A percentile compares a stretch with the other conserved stretches of the same genome.
phyloP scores from a whole-genome alignment of 768 basidiomycete species.

The Amanita polypyramis region DNA sequence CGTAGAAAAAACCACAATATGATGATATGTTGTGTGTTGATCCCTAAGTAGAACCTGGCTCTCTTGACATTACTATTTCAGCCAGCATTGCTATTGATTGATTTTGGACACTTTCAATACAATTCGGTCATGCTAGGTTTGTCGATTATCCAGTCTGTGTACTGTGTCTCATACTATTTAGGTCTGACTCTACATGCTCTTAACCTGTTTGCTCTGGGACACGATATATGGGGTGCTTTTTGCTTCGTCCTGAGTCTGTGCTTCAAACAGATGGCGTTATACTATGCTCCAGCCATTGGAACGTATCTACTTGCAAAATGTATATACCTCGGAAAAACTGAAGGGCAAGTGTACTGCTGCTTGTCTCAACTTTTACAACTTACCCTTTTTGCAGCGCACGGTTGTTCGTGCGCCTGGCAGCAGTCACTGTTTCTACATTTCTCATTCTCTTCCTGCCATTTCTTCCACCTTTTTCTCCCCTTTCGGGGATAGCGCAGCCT shows the following conservation, averaged over 20 bases:
- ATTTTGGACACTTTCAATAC: conserved; percentile 94
- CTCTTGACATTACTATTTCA: conserved; percentile 68
- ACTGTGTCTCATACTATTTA: conserved; percentile 16
- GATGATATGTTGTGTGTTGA: background rate
- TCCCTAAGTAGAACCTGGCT: conserved; percentile 44
- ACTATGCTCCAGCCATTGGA: conserved; percentile 90
- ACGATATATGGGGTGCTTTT: conserved; percentile 67
- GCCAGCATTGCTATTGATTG: conserved; percentile 75
- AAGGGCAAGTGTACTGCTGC: conserved; percentile 43
- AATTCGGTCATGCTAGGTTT: conserved; percentile 89
- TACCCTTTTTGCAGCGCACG: conserved; percentile 18
- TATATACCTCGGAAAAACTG: conserved; percentile 56
- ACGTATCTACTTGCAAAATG: conserved; percentile 88
- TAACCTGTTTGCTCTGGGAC: conserved; percentile 55
- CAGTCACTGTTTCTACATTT: conserved; percentile 55
- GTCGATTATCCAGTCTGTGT: conserved; percentile 13
- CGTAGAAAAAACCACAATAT: conserved; percentile 10
- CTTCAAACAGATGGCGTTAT: conserved; percentile 95
- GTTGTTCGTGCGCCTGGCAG: conserved; percentile 58
- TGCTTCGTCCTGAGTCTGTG: conserved; percentile 78
- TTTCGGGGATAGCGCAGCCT: conserved; percentile 43
- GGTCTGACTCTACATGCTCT: conserved; percentile 63
- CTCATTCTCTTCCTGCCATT: conserved; percentile 69
- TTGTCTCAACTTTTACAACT: background rate
- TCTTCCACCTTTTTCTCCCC: conserved; percentile 53